Percentiles rank a stretch among this genome's conserved stretches.
Evolutionary conservation across 1,284 basidiomycete species (phyloP).

Genomic region (Ceratobasidium sp.): DNA sequence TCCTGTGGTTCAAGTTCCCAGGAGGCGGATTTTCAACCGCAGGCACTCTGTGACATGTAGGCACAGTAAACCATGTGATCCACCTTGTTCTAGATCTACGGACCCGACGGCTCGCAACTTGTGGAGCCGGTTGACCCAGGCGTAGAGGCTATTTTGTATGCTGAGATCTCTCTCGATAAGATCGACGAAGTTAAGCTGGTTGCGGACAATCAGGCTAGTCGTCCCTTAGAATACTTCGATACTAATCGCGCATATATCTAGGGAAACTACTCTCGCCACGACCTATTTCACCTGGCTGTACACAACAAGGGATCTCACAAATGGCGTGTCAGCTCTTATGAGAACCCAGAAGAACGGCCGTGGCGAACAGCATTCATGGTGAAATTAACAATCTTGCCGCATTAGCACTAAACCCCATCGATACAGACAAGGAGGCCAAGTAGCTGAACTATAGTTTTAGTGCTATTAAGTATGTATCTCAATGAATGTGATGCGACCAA

Average conservation of each 20-base stretch:
- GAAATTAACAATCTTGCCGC: slow-evolving; percentile 23
- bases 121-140: slow-evolving; percentile 31
- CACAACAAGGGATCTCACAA: slow-evolving; percentile 30
- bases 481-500: background rate
- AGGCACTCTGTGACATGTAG: background rate
- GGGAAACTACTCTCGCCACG: slow-evolving; percentile 29
- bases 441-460: background rate
- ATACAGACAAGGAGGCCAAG: slow-evolving; percentile 9
- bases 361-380: background rate
- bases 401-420: background rate
- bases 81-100: slow-evolving; percentile 1
- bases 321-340: slow-evolving; percentile 16
- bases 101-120: slow-evolving; percentile 31
- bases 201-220: slow-evolving; percentile 18
- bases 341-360: slow-evolving; percentile 17
- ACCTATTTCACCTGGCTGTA: slow-evolving; percentile 21
- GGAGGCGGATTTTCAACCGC: slow-evolving; percentile 26
- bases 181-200: slow-evolving; percentile 29
- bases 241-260: background rate
- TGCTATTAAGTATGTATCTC: background rate
- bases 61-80: background rate
- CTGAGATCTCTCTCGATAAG: slow-evolving; percentile 18
- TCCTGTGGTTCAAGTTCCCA: slow-evolving; percentile 34
- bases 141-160: slow-evolving; percentile 23
- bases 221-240: background rate